Evolutionary conservation across 2,329 filamentous ascomycete species (phyloP).

Genomic region (Polytolypa hystricis): DNA sequence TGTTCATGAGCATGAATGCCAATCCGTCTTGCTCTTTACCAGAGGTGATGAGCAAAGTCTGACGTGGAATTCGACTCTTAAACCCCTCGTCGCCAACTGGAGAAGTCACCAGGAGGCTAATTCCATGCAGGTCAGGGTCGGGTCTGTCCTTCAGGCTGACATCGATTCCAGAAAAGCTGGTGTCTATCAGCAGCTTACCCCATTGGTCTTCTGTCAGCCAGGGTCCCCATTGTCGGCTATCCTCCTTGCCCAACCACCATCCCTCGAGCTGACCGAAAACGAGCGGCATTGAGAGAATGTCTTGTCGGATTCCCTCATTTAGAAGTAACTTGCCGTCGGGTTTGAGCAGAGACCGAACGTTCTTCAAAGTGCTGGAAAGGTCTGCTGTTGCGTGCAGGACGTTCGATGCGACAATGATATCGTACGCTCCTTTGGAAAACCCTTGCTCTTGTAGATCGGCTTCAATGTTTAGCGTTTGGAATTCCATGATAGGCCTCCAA

Average conservation of each 20-base stretch:
- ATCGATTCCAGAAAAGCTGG: conserved; percentile 10
- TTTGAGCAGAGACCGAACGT: conserved; percentile 27
- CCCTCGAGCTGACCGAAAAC: conserved; percentile 14
- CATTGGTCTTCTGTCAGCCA: conserved; percentile 7
- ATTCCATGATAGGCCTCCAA: conserved; percentile 13
- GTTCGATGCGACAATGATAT: conserved; percentile 29
- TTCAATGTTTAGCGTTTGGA: conserved; percentile 24
- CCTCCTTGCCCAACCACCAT: conserved; percentile 17
- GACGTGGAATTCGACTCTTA: conserved; percentile 3
- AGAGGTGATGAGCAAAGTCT: conserved; percentile 1
- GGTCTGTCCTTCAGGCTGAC: conserved; percentile 8
- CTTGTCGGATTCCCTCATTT: conserved; percentile 24
- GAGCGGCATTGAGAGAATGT: conserved; percentile 11
- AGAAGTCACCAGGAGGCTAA: conserved; percentile 14
- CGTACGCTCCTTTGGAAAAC: conserved; percentile 22
- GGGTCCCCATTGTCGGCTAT: conserved; percentile 9
- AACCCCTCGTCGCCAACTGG: conserved; percentile 4
- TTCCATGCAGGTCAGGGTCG: conserved; percentile 10
- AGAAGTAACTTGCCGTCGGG: conserved; percentile 37
- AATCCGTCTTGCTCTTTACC: conserved; percentile 2
- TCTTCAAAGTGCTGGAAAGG: conserved; percentile 18
- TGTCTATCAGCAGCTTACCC: conserved; percentile 6
- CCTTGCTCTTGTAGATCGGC: conserved; percentile 24
- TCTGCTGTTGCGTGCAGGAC: conserved; percentile 29
- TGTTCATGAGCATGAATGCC: conserved; percentile 1